Conservation (phyloP, 257 asterid genomes). For the Eustoma russellianum region DNA sequence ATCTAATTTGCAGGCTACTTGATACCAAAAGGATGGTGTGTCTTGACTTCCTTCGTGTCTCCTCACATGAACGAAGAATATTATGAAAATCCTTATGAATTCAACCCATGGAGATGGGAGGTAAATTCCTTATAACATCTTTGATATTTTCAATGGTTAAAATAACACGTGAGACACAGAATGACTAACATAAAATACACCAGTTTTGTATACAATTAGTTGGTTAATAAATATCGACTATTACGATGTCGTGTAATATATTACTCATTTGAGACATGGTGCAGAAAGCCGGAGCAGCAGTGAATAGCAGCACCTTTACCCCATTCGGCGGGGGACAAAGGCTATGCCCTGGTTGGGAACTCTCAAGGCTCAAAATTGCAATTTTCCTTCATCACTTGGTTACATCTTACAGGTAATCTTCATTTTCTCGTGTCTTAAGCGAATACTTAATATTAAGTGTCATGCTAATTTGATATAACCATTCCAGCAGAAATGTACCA, state of each 20-base stretch:
- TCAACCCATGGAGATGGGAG: constrained; percentile 97
- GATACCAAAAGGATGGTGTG: constrained; percentile 94
- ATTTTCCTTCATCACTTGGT: constrained; percentile 84
- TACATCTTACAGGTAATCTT: constrained; percentile 62
- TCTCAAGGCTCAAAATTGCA: constrained; percentile 81
- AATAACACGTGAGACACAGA: no score
- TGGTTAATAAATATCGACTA: no score
- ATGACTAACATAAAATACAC: no score
- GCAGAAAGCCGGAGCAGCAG: constrained; percentile 41
- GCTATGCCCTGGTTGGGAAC: constrained; percentile 90
- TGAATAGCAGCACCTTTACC: constrained; percentile 53
- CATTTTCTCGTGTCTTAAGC: no score
- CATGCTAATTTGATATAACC: no score
- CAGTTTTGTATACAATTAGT: neutral
- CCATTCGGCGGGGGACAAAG: constrained; percentile 99
- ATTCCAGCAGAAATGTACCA: no score
- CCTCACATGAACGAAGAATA: constrained; percentile 78
- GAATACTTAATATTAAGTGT: no score
- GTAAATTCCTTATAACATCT: constrained; percentile 18
- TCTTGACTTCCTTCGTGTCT: constrained; percentile 73
- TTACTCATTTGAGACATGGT: neutral
- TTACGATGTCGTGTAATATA: neutral
- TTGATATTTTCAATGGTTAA: neutral
- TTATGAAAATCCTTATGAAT: constrained; percentile 67
- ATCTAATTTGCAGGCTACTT: constrained; percentile 48